Evolutionary conservation across 768 basidiomycete genomes (phyloP), one percentile per base, ranked within the genome.

Genomic region (Leccinum longicurvipes): DNA sequence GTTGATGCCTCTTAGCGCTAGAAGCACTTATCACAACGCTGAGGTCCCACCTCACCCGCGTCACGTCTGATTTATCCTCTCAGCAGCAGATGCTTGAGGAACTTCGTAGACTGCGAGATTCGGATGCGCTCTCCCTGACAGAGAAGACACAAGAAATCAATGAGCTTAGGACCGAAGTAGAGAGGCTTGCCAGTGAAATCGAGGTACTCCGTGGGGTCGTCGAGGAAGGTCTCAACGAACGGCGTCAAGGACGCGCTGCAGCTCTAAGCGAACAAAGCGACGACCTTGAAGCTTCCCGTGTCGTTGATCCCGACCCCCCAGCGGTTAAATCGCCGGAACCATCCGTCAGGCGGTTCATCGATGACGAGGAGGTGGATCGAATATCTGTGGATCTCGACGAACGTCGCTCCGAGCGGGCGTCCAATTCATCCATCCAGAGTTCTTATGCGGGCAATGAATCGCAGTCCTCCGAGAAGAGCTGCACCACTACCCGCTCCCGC

Each of bases 191-290:
- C 0, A 85, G 85, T 4, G 93, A 98, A 71, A 90, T 98, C 2
- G 88, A 89, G 57, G 87, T 91, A 3, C 76, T 97, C n/a, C 76
- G 89, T 11, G 87, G 85, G 1, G 87, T 94, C 0, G 91, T 98
- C 1, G 90, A 95, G 69, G 87, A 91, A 55, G 92, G 92, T 4
- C 76, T 97, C 51, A 82, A 85, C 57, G 91, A 92, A 59, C 72
- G 93, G 25, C 74, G 87, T 36, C 71, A 77, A 36, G 77, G 75
- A 3, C 73, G 85, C 56, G 85, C 88, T 51, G 61, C 67, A 23
- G 55, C 57, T 28, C 41, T 19, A 17, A 54, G 56, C 24, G 57
- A 64, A 6, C 50, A 54, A 23, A 51, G 32, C 27, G 51, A 50
- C 11, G 42, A 32, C 51, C 23, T 17, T 32, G 53, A n/a, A 49